These are phyloP conservation scores for Metschnikowia chrysomelidarum DNA, from an alignment of 805 yeast species.

Conservation along the genomic window DNA sequence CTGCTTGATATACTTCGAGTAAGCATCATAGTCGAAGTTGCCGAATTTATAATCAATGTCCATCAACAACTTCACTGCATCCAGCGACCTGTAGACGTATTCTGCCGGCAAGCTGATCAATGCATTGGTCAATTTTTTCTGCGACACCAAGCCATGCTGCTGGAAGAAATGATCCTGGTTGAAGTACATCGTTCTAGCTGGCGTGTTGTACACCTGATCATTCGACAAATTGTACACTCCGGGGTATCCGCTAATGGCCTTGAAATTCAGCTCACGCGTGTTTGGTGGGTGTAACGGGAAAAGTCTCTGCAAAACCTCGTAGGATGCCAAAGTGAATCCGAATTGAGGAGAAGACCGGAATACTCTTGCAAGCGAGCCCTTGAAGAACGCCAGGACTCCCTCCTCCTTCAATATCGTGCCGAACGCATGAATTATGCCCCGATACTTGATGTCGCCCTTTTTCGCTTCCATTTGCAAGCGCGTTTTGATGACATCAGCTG, in stretches of 20 bases:
- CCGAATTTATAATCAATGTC: constrained; percentile 64
- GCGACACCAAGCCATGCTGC: constrained; percentile 28
- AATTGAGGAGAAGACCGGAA: constrained; percentile 96
- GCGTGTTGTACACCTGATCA: constrained; percentile 35
- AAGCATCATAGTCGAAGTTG: constrained; percentile 50
- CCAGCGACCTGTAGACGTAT: constrained; percentile 56
- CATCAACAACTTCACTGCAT: constrained; percentile 57
- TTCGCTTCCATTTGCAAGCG: constrained; percentile 84
- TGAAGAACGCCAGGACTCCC: constrained; percentile 83
- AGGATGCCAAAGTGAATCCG: constrained; percentile 97
- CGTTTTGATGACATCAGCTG: constrained; percentile 95
- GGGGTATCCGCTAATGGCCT: constrained; percentile 44
- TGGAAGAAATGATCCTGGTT: constrained; percentile 36
- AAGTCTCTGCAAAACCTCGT: constrained; percentile 79
- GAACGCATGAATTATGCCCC: constrained; percentile 76
- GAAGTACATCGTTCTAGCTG: constrained; percentile 36
- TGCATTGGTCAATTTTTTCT: constrained; percentile 32
- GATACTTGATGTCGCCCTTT: constrained; percentile 72
- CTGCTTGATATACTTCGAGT: constrained; percentile 35
- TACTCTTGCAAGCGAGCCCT: constrained; percentile 95
- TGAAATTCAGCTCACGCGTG: constrained; percentile 43
- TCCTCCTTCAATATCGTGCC: constrained; percentile 74
- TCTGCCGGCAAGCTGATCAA: constrained; percentile 42
- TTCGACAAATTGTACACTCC: constrained; percentile 45
- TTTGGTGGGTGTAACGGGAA: constrained; percentile 65